Evolutionary conservation across 192 early-diverging fungal genomes (phyloP).

Genomic region (Podila verticillata): DNA sequence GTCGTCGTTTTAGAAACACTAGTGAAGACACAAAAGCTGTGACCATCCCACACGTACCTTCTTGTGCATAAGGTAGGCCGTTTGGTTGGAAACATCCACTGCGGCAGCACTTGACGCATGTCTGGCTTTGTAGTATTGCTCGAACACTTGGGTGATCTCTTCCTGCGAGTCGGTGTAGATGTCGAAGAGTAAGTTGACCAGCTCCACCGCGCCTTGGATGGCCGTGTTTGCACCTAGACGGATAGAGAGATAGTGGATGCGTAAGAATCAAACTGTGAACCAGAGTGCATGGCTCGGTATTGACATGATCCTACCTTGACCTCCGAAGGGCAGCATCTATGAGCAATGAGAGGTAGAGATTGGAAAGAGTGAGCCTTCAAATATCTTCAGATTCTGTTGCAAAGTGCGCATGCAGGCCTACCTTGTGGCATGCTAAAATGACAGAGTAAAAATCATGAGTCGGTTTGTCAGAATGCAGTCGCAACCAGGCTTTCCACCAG

Average conservation of each 20-base stretch:
- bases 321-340: slow-evolving; percentile 31
- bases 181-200: slow-evolving; percentile 22
- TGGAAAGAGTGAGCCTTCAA: neutral
- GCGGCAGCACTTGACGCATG: neutral
- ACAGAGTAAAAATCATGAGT: no score
- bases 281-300: no score
- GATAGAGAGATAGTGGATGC: no score
- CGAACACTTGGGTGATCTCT: slow-evolving; percentile 16
- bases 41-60: neutral
- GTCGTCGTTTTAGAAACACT: no score
- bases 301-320: slow-evolving; percentile 1
- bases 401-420: no score
- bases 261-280: no score
- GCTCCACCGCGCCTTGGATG: slow-evolving; percentile 12
- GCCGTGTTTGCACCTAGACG: slow-evolving; percentile 12
- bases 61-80: neutral
- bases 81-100: slow-evolving; percentile 8
- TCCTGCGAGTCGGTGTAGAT: slow-evolving; percentile 9
- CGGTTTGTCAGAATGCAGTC: no score
- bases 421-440: no score
- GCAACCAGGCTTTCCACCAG: no score
- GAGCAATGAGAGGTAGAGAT: no score
- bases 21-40: no score
- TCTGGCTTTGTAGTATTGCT: slow-evolving; percentile 5
- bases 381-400: no score